Evolutionary conservation across 495 filamentous ascomycete species (phyloP).

Genomic region (Annulohypoxylon maeteangense): DNA sequence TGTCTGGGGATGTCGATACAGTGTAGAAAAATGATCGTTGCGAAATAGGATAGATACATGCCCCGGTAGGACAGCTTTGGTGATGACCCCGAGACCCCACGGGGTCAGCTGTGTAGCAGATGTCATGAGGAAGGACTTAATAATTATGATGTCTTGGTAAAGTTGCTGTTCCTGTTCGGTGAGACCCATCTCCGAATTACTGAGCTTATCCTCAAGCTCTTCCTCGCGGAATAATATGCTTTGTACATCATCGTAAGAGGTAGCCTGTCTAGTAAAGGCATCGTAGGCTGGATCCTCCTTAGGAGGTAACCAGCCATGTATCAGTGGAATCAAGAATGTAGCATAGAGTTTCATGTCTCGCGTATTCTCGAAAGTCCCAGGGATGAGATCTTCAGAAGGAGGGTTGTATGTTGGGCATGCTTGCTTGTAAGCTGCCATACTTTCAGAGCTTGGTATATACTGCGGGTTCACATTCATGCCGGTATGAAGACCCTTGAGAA

Average conservation of each 20-base stretch:
- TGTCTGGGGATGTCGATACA: constrained; percentile 83
- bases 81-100: constrained; percentile 79
- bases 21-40: constrained; percentile 94
- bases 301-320: constrained; percentile 92
- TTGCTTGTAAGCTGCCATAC: constrained; percentile 55
- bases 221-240: constrained; percentile 87
- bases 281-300: constrained; percentile 68
- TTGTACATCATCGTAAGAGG: constrained; percentile 90
- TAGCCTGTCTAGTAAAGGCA: constrained; percentile 76
- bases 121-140: constrained; percentile 80
- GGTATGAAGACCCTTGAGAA: constrained; percentile 89
- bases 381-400: constrained; percentile 56
- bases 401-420: constrained; percentile 55
- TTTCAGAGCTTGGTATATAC: constrained; percentile 66
- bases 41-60: constrained; percentile 90
- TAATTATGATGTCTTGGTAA: constrained; percentile 81
- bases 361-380: constrained; percentile 84
- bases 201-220: constrained; percentile 83
- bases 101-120: constrained; percentile 88
- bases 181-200: constrained; percentile 56
- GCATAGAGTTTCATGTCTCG: constrained; percentile 86
- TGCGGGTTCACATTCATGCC: constrained; percentile 99
- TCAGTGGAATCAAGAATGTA: constrained; percentile 84
- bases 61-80: constrained; percentile 71
- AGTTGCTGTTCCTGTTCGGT: constrained; percentile 74